A percentile compares a stretch with the other conserved stretches of the same genome.
phyloP scores from a whole-genome alignment of 768 basidiomycete genomes.

The Mycena amicta region DNA sequence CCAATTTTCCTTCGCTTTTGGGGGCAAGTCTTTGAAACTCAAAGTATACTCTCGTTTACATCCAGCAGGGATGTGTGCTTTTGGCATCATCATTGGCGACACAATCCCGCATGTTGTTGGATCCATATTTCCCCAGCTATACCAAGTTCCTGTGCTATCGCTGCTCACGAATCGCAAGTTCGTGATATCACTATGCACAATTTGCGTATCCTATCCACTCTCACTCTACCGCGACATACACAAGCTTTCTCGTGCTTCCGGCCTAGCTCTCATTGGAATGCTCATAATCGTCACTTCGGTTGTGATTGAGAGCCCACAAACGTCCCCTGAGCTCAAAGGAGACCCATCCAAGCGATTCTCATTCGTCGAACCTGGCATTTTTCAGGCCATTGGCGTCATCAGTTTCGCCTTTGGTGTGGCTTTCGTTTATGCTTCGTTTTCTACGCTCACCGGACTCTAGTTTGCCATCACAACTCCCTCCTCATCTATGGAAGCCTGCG shows the following conservation, averaged over 20 bases:
- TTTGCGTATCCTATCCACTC: slow-evolving; percentile 90
- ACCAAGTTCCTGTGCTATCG: slow-evolving; percentile 70
- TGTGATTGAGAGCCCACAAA: slow-evolving; percentile 78
- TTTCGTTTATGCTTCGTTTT: not conserved
- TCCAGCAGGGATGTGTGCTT: slow-evolving; percentile 90
- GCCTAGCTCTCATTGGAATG: slow-evolving; percentile 92
- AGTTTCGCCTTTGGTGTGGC: slow-evolving; percentile 78
- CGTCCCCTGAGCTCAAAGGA: slow-evolving; percentile 74
- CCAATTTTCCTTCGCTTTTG: slow-evolving; percentile 97
- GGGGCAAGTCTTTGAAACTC: slow-evolving; percentile 59
- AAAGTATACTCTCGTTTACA: slow-evolving; percentile 10
- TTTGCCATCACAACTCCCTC: slow-evolving; percentile 97
- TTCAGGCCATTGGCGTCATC: slow-evolving; percentile 97
- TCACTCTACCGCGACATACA: slow-evolving; percentile 97
- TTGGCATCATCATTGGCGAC: slow-evolving; percentile 97
- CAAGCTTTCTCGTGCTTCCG: slow-evolving; percentile 91
- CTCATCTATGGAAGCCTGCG: slow-evolving; percentile 93
- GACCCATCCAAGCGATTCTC: slow-evolving; percentile 75
- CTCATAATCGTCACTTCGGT: slow-evolving; percentile 88
- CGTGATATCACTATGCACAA: slow-evolving; percentile 84
- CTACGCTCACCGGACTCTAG: slow-evolving; percentile 34
- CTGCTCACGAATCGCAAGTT: slow-evolving; percentile 86
- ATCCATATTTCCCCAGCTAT: slow-evolving; percentile 73
- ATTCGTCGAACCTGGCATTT: slow-evolving; percentile 76
- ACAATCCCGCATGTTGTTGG: slow-evolving; percentile 94